Evolutionary conservation across 805 yeast genomes (phyloP).

Genomic region (Scheffersomyces stipitis): DNA sequence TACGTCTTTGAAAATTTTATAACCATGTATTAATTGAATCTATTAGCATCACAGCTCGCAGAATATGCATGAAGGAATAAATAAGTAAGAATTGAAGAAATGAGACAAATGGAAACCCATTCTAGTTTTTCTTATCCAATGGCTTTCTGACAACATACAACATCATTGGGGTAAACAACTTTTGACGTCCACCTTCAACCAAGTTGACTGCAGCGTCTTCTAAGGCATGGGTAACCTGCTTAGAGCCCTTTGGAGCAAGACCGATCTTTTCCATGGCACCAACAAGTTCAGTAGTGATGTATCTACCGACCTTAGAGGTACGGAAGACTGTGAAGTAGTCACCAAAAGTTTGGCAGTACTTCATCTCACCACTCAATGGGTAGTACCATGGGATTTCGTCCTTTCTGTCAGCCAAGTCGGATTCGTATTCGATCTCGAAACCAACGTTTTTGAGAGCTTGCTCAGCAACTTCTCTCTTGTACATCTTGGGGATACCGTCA

Average conservation of each 20-base stretch:
- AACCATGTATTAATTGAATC: too few relatives aligned
- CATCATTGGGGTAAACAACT: constrained; percentile 97
- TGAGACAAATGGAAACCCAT: too few relatives aligned
- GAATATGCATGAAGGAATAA: too few relatives aligned
- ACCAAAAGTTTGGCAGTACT: constrained; percentile 71
- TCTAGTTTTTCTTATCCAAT: constrained; percentile 14
- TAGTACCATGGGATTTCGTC: constrained; percentile 97
- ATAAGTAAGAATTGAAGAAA: too few relatives aligned
- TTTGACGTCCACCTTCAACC: constrained; percentile 88
- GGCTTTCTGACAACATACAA: constrained; percentile 89
- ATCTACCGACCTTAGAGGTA: constrained; percentile 85
- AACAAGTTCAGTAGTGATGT: constrained; percentile 75
- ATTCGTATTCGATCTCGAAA: constrained; percentile 71
- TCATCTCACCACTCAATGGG: constrained; percentile 94
- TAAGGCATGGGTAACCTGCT: constrained; percentile 85
- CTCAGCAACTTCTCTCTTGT: constrained; percentile 78
- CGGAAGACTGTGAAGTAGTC: constrained; percentile 86
- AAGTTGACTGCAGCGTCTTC: constrained; percentile 97
- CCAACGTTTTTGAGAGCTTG: constrained; percentile 85
- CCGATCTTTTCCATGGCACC: constrained; percentile 82
- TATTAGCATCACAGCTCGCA: too few relatives aligned
- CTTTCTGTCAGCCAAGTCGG: constrained; percentile 78
- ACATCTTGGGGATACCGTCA: constrained; percentile 99
- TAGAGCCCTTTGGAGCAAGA: constrained; percentile 87
- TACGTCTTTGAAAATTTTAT: too few relatives aligned